Conservation (phyloP, 306 rosid species). For the Cicer judaicum region DNA sequence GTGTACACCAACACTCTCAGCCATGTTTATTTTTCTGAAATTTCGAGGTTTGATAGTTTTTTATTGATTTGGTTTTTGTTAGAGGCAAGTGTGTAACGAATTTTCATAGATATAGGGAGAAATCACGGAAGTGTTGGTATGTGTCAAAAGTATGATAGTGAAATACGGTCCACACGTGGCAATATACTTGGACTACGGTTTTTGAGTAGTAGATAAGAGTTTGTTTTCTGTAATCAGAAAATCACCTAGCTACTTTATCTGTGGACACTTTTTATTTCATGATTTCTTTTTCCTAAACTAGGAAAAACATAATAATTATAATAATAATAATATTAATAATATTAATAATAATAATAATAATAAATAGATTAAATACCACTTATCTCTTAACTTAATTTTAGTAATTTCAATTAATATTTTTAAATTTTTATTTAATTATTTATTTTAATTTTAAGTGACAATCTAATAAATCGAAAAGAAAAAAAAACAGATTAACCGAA, state of each 20-base stretch:
- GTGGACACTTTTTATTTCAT: neutral
- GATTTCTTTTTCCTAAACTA: neutral
- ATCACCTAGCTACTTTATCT: neutral
- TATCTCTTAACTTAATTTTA: too few relatives aligned
- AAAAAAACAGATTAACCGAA: too few relatives aligned
- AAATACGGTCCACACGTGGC: neutral
- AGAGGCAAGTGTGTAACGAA: neutral
- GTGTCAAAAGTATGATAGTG: neutral
- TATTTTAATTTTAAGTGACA: too few relatives aligned
- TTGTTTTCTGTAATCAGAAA: neutral
- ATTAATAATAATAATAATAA: too few relatives aligned
- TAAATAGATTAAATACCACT: too few relatives aligned
- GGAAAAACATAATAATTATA: neutral
- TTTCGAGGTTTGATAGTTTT: neutral
- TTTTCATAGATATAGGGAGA: neutral
- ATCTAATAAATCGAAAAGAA: too few relatives aligned
- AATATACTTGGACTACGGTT: neutral
- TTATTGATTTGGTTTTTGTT: neutral
- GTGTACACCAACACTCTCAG: neutral
- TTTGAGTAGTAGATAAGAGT: neutral
- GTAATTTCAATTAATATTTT: too few relatives aligned
- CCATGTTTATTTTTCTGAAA: slow-evolving; percentile 29
- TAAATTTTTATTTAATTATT: too few relatives aligned
- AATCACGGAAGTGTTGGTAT: neutral
- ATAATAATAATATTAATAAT: too few relatives aligned